Percentiles rank a stretch among this genome's conserved stretches.
Evolutionary conservation across 352 stramenopile genomes (phyloP).

Genomic region (Phytophthora pluvialis): DNA sequence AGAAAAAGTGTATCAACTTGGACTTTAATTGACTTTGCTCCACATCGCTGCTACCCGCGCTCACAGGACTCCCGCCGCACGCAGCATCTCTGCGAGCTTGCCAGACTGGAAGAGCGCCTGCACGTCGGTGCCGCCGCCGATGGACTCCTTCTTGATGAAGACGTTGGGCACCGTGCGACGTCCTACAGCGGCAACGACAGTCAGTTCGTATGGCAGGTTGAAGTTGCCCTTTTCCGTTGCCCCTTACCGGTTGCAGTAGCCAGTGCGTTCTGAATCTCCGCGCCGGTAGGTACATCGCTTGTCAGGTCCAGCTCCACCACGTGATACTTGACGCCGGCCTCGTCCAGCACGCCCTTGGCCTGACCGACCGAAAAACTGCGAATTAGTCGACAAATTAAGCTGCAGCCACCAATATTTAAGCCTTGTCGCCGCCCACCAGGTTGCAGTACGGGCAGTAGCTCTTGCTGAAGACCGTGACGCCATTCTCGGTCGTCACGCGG

Average conservation of each 20-base stretch:
- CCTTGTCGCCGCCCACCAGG: conserved; percentile 37
- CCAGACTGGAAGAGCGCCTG: conserved; percentile 84
- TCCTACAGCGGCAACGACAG: conserved; percentile 41
- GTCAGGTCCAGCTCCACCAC: conserved; percentile 75
- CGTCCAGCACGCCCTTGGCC: conserved; percentile 88
- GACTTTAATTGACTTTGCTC: no score
- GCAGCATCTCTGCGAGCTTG: conserved; percentile 92
- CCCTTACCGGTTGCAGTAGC: conserved; percentile 78
- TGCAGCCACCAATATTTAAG: neutral
- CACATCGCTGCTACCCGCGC: neutral
- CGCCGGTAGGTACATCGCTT: conserved; percentile 63
- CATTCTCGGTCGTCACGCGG: conserved; percentile 50
- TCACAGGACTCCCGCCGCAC: conserved; percentile 41
- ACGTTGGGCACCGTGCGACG: conserved; percentile 96
- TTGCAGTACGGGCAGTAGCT: conserved; percentile 94
- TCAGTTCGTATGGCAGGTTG: neutral
- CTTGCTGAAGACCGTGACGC: conserved; percentile 92
- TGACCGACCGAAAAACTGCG: conserved; percentile 20
- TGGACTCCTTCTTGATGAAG: conserved; percentile 94
- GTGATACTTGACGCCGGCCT: conserved; percentile 59
- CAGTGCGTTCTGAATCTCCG: conserved; percentile 90
- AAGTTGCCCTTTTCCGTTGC: neutral
- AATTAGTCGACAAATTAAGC: conserved; percentile 3
- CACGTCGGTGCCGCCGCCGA: conserved; percentile 95
- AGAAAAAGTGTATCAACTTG: no score